Conservation (phyloP, 768 basidiomycete species). For the Russula foetens region DNA sequence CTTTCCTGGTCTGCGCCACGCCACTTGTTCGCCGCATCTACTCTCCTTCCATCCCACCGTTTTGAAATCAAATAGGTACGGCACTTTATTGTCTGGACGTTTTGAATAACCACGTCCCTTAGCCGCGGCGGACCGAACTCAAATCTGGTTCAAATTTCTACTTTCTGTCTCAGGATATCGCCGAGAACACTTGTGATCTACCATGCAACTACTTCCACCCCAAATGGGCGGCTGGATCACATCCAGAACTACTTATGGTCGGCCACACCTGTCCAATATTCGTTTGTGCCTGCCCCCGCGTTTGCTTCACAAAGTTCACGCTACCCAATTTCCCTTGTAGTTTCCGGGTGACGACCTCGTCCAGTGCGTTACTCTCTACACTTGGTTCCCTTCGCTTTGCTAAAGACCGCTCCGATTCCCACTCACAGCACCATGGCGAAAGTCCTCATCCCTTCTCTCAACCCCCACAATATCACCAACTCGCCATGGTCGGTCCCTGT, state of each 20-base stretch:
- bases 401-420: neutral
- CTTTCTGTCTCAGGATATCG: constrained; percentile 2
- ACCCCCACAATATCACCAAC: constrained; percentile 10
- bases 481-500: constrained; percentile 15
- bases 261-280: constrained; percentile 8
- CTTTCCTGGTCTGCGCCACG: neutral
- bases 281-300: constrained; percentile 8
- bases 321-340: neutral
- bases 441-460: constrained; percentile 15
- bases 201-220: constrained; percentile 4
- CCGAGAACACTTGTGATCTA: constrained; percentile 15
- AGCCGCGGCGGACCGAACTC: constrained; percentile 12
- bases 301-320: neutral
- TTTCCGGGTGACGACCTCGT: neutral
- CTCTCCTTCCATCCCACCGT: constrained; percentile 7
- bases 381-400: neutral
- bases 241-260: constrained; percentile 11
- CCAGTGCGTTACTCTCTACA: neutral
- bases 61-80: constrained; percentile 11
- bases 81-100: constrained; percentile 11
- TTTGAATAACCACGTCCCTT: constrained; percentile 7
- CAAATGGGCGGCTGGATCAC: constrained; percentile 17
- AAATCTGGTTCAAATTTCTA: constrained; percentile 5
- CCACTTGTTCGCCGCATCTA: neutral
- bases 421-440: constrained; percentile 9